Base-by-base conservation (phyloP, 305 asterid genomes). In the Caryopteris hybrid region DNA sequence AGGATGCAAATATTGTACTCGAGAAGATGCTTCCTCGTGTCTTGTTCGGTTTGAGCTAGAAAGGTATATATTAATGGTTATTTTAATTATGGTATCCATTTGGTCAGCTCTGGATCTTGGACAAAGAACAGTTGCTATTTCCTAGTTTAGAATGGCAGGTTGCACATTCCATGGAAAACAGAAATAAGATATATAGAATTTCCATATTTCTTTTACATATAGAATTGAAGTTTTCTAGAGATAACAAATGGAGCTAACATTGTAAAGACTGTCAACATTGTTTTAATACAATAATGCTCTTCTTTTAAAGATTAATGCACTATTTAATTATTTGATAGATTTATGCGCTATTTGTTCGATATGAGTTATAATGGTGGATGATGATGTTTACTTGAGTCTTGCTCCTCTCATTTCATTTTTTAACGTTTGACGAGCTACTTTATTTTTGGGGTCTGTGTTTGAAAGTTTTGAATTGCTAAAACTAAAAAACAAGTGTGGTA, bases 1-100 rank as follows among this genome's bases (percentile, higher is more conserved):
- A 76, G 98, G 98, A 76, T 91, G 98, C 81, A 91, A 80, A 74
- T 84, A 87, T 79, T 91, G 98, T 75, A 78, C 66, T 14, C 79
- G 88, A 75, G 86, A 82, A 63, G 90, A 91, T 79, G 94, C 95
- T 76, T 81, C 96, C 67, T 89, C 98, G 0, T 91, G 98, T 78
- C 91, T 91, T 56, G 94, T 91, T 75, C 94, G 91, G 16, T 88
- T 91, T 83, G 93, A 86, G 47, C 76, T 74, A 42, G 95, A 91
- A 72, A 91, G 95, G 98, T 89, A 82, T 66, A 38, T 55, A 42
- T 22, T 57, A 13, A 70, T 62, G 64, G 76, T 60, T 64, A 16
- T 45, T 47, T 59, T 52, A 21, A 8, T 64, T 57, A 54, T 73
- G 53, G 31, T 64, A 41, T 53, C 31, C 56, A 57, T 20, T 51